Evolutionary conservation across 192 early-diverging fungal genomes (phyloP), one percentile per base, ranked within the genome.

Genomic region (Backusella macrospora): DNA sequence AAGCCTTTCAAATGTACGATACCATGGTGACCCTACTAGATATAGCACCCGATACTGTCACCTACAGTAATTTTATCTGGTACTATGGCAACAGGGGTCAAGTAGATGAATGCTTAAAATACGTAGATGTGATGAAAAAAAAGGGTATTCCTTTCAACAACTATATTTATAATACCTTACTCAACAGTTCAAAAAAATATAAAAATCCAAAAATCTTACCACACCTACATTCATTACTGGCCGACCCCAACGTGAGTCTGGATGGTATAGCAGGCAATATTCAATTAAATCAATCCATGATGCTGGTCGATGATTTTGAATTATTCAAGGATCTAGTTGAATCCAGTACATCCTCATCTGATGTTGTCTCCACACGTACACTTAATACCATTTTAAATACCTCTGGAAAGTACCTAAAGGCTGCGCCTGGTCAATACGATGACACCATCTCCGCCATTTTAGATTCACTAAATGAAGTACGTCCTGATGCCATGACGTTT

Each of bases 51-150:
- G 64, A 72, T 45, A 49, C 69, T 18, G 70, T 68, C 3, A 77
- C 76, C 6, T 77, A 77, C 26, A 70, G 64, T 9, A 72, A 37
- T 26, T 72, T 77, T 45, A 77, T 77, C 5, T 38, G 43, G 26
- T 67, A 77, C 23, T 72, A 77, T 44, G 40, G 47, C 13, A 26
- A 14, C 18, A 26, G 55, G 10, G 64, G 65, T 4, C 10, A 72
- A 5, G 46, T 72, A 2, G 10, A 62, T 26, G 76, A 71, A 37
- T 71, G 64, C 2, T 16, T 77, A 12, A 65, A 68, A 62, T 71
- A 71, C 21, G 42, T 47, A 4, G 70, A 77, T 68, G 76, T 68
- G 16, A 77, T 77, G 76, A n/a, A 38, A 16, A 40, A 42, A 6
- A 71, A 77, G 18, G 64, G 47, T 16, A 71, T 76, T 9, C 43